These are phyloP conservation scores for Vickermania ingenoplastis DNA, from an alignment of 208 protist species.

Conservation along the genomic window DNA sequence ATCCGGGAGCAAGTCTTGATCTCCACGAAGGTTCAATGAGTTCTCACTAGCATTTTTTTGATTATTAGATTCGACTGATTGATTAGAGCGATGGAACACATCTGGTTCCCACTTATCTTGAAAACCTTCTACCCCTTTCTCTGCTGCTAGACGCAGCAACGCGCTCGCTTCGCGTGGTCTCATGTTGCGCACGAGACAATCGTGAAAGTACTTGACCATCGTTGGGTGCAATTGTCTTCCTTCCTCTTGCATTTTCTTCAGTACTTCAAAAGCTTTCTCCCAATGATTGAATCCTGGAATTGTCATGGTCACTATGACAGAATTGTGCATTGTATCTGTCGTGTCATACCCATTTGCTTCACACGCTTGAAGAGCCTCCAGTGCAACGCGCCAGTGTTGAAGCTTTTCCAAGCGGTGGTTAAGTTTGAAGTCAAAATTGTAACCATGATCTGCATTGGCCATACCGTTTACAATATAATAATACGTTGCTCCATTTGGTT, in stretches of 20 bases:
- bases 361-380: constrained; percentile 76
- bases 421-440: constrained; percentile 87
- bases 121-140: constrained; percentile 70
- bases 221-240: constrained; percentile 73
- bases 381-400: constrained; percentile 86
- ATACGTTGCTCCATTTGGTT: constrained; percentile 83
- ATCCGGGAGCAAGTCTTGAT: constrained; percentile 46
- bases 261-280: constrained; percentile 46
- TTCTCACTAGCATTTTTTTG: too few species aligned
- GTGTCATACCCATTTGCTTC: constrained; percentile 85
- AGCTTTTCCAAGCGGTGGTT: constrained; percentile 80
- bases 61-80: too few species aligned
- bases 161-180: constrained; percentile 73
- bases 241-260: constrained; percentile 72
- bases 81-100: constrained; percentile 68
- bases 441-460: constrained; percentile 88
- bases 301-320: constrained; percentile 75
- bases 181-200: constrained; percentile 80
- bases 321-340: constrained; percentile 90
- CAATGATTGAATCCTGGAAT: constrained; percentile 86
- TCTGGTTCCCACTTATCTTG: constrained; percentile 75
- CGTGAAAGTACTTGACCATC: constrained; percentile 81
- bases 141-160: constrained; percentile 57
- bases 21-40: constrained; percentile 62
- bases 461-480: constrained; percentile 90